Evolutionary conservation across 176 grass and related monocot species (phyloP).

Genomic region (Triticum dicoccoides): DNA sequence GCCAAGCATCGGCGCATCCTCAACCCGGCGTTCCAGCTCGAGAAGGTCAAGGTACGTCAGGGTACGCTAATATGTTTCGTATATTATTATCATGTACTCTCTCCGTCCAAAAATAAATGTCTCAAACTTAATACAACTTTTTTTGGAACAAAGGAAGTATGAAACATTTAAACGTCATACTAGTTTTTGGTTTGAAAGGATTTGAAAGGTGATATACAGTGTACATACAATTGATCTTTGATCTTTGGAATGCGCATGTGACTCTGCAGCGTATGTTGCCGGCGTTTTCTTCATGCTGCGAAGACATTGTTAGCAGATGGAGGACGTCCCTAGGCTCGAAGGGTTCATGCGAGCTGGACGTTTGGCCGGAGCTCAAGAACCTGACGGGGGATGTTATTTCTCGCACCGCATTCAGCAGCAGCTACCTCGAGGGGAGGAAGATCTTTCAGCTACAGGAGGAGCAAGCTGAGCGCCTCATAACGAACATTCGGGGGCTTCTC

Average conservation of each 20-base stretch:
- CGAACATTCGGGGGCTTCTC: background rate
- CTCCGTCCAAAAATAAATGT: too few relatives aligned
- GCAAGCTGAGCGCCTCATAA: conserved; percentile 22
- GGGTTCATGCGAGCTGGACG: conserved; percentile 38
- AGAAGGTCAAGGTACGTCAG: conserved; percentile 44
- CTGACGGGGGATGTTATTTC: conserved; percentile 67
- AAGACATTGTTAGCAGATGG: conserved; percentile 52
- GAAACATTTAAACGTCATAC: too few relatives aligned
- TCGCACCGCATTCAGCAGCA: conserved; percentile 53
- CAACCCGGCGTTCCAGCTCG: conserved; percentile 42
- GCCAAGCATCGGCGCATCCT: conserved; percentile 48
- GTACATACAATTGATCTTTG: background rate
- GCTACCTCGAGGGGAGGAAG: conserved; percentile 43
- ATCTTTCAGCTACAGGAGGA: conserved; percentile 53
- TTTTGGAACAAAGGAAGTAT: too few relatives aligned
- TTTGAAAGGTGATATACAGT: too few relatives aligned
- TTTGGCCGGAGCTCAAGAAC: conserved; percentile 54
- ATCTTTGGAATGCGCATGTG: background rate
- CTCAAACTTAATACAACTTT: too few relatives aligned
- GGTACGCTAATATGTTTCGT: too few relatives aligned
- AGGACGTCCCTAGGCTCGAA: background rate
- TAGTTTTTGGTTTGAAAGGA: too few relatives aligned
- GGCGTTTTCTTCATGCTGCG: conserved; percentile 51
- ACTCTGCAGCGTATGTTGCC: conserved; percentile 50
- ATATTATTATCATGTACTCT: too few relatives aligned